These are phyloP conservation scores for Ricinus communis DNA, from an alignment of 345 rosid species.

Conservation along the genomic window DNA sequence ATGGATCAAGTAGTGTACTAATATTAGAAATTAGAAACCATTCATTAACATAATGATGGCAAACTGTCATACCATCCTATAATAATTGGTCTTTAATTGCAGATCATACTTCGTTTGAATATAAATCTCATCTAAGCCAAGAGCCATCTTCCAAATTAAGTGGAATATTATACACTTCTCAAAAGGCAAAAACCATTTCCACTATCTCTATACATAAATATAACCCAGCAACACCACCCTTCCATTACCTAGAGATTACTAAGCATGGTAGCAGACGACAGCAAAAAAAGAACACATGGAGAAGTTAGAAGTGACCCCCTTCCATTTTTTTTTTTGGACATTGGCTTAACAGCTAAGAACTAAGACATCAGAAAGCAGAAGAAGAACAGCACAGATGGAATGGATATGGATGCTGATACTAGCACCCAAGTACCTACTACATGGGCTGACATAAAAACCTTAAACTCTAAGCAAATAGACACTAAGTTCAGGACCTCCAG, in stretches of 20 bases:
- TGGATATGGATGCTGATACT: background rate
- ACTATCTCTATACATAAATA: slow-evolving; percentile 2
- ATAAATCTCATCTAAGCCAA: too few relatives aligned
- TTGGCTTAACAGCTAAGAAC: too few relatives aligned
- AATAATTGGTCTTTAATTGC: too few relatives aligned
- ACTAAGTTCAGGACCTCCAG: slow-evolving; percentile 92
- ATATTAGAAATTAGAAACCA: too few relatives aligned
- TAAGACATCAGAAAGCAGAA: background rate
- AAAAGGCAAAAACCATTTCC: background rate
- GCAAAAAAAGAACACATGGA: background rate
- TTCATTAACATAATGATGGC: too few relatives aligned
- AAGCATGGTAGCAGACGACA: background rate
- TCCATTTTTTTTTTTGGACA: background rate
- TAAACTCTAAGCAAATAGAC: slow-evolving; percentile 73
- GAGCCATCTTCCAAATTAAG: background rate
- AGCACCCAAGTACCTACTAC: too few relatives aligned
- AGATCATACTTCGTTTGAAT: too few relatives aligned
- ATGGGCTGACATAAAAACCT: background rate
- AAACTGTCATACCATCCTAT: too few relatives aligned
- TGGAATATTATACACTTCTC: slow-evolving; percentile 4
- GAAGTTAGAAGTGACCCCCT: background rate
- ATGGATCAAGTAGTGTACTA: too few relatives aligned
- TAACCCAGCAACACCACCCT: background rate
- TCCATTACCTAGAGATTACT: background rate
- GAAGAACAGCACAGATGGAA: background rate